Evolutionary conservation across 805 yeast genomes (phyloP).

Genomic region (Candida vartiovaarae): DNA sequence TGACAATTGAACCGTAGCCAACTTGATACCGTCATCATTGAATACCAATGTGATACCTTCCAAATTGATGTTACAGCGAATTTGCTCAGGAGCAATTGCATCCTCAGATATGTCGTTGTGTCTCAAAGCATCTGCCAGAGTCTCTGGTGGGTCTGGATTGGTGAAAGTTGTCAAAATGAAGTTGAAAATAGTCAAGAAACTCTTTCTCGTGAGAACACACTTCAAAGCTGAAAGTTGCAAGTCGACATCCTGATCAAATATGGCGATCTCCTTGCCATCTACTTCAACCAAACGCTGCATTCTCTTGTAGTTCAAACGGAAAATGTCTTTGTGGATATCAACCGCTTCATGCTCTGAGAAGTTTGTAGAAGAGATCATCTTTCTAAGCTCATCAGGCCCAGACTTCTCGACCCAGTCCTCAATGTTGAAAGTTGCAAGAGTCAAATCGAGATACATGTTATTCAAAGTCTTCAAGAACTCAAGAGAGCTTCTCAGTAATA

Average conservation of each 20-base stretch:
- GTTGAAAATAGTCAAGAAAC: constrained; percentile 71
- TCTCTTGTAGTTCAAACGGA: constrained; percentile 53
- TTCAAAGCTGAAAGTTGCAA: constrained; percentile 73
- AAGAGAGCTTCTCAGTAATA: constrained; percentile 57
- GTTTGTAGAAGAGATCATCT: constrained; percentile 59
- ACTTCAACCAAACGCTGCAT: constrained; percentile 52
- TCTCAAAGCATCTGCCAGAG: constrained; percentile 64
- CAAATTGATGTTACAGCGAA: constrained; percentile 59
- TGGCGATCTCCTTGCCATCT: constrained; percentile 48
- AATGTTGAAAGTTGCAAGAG: constrained; percentile 57
- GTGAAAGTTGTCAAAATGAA: constrained; percentile 84
- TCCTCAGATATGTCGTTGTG: constrained; percentile 55
- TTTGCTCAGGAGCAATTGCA: constrained; percentile 63
- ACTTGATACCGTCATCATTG: constrained; percentile 74
- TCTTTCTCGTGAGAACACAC: constrained; percentile 68
- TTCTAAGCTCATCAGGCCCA: constrained; percentile 56
- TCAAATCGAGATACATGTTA: constrained; percentile 60
- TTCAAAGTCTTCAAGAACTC: constrained; percentile 50
- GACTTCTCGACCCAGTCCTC: constrained; percentile 68
- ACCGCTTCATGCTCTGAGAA: constrained; percentile 32
- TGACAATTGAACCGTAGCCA: constrained; percentile 73
- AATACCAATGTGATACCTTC: constrained; percentile 69
- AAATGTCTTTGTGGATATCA: constrained; percentile 39
- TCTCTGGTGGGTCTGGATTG: constrained; percentile 62
- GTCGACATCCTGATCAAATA: constrained; percentile 69